A percentile compares a stretch with the other conserved stretches of the same genome.
Conservation (phyloP, 2,329 filamentous ascomycete species). For the Fusarium haematococcum region DNA sequence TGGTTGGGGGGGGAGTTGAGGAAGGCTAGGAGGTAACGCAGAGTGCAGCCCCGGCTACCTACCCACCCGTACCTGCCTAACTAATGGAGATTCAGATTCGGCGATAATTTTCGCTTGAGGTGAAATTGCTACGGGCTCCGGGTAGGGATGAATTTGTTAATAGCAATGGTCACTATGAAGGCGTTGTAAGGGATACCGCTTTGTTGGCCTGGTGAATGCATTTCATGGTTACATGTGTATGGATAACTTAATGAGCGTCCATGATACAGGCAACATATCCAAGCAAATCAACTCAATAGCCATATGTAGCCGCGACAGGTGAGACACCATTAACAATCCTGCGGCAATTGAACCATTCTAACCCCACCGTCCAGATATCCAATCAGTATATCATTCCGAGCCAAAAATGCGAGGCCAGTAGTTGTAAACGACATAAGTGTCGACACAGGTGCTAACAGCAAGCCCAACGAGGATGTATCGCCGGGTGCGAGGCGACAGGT, state of each 20-base stretch:
- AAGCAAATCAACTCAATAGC: background rate
- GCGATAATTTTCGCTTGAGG: too few relatives aligned
- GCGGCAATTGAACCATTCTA: background rate
- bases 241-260: too few relatives aligned
- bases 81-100: too few relatives aligned
- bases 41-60: background rate
- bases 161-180: too few relatives aligned
- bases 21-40: background rate
- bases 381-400: slow-evolving; percentile 4
- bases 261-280: too few relatives aligned
- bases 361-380: background rate
- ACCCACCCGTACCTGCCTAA: too few relatives aligned
- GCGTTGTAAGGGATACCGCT: too few relatives aligned
- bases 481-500: slow-evolving; percentile 43
- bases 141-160: too few relatives aligned
- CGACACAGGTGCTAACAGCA: slow-evolving; percentile 31
- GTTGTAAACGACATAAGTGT: slow-evolving; percentile 44
- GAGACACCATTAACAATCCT: background rate
- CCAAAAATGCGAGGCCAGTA: slow-evolving; percentile 42
- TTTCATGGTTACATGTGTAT: too few relatives aligned
- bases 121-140: too few relatives aligned
- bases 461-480: slow-evolving; percentile 41
- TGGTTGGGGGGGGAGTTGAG: background rate
- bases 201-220: too few relatives aligned
- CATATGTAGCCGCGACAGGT: background rate